Percentiles rank a stretch among this genome's conserved stretches.
These are phyloP conservation scores for Leccinum longicurvipes DNA, from an alignment of 768 basidiomycete genomes.

Conservation along the genomic window DNA sequence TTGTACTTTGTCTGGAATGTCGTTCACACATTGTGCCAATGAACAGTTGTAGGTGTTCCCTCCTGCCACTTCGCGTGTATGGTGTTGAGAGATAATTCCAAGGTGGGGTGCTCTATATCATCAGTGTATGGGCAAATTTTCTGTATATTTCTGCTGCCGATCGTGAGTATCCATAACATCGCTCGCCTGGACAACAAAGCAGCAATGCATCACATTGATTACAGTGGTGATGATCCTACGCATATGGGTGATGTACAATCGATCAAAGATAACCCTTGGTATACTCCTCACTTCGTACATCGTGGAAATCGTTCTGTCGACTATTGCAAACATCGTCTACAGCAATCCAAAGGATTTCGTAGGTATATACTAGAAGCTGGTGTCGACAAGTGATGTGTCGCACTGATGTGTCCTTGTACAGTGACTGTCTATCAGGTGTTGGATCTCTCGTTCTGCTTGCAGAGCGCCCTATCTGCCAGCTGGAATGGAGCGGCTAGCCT, in stretches of 20 bases:
- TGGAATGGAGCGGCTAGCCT: background rate
- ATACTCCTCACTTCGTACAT: constrained; percentile 7
- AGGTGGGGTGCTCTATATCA: too few relatives aligned
- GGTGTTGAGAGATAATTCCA: background rate
- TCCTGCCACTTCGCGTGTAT: too few relatives aligned
- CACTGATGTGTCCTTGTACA: background rate
- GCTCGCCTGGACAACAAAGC: background rate
- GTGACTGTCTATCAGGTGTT: background rate
- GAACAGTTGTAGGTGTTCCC: too few relatives aligned
- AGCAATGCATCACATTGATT: background rate
- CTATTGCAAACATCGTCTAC: background rate
- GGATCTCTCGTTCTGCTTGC: background rate
- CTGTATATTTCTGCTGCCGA: too few relatives aligned
- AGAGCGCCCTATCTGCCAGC: background rate
- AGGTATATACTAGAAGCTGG: background rate
- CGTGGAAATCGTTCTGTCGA: background rate
- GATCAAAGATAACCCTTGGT: constrained; percentile 6
- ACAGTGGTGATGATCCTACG: constrained; percentile 16
- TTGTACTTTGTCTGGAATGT: too few relatives aligned
- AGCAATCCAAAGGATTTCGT: background rate
- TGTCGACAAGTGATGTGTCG: background rate
- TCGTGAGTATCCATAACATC: background rate
- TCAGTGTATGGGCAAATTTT: too few relatives aligned
- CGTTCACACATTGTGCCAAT: too few relatives aligned
- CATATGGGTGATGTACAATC: constrained; percentile 9